These are phyloP conservation scores for Fagopyrum tataricum DNA, from an alignment of 148 eudicot species.

Conservation along the genomic window DNA sequence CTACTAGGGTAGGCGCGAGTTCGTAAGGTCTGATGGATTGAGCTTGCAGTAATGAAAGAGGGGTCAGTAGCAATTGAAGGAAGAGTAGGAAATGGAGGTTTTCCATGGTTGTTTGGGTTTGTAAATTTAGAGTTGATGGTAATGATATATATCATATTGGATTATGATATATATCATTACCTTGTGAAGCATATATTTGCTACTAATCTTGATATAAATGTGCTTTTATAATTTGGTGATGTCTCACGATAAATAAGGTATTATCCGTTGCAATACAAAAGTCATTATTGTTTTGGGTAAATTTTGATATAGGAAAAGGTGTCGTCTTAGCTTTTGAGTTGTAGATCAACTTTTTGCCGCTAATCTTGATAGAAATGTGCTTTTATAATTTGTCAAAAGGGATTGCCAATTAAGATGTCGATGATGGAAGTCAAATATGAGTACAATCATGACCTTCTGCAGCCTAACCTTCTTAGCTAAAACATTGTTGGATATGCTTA, in stretches of 20 bases:
- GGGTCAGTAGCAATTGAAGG: neutral
- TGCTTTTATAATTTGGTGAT: too few species aligned
- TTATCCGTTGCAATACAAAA: too few species aligned
- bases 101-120: neutral
- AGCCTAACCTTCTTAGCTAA: neutral
- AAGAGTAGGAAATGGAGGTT: neutral
- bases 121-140: neutral
- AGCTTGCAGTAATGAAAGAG: slow-evolving; percentile 2
- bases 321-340: neutral
- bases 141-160: too few species aligned
- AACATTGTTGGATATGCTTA: too few species aligned
- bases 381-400: neutral
- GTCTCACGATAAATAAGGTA: too few species aligned
- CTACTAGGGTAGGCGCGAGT: slow-evolving; percentile 71
- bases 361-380: slow-evolving; percentile 7
- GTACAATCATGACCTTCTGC: neutral
- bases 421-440: slow-evolving; percentile 2
- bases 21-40: slow-evolving; percentile 28
- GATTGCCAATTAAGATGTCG: slow-evolving; percentile 1
- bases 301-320: neutral
- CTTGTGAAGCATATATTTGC: too few species aligned
- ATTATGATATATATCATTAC: too few species aligned
- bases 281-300: neutral
- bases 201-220: too few species aligned
- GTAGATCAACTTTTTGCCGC: slow-evolving; percentile 3